Base-by-base conservation (phyloP, 2,329 filamentous ascomycete genomes). In the Stagonosporopsis tanaceti region DNA sequence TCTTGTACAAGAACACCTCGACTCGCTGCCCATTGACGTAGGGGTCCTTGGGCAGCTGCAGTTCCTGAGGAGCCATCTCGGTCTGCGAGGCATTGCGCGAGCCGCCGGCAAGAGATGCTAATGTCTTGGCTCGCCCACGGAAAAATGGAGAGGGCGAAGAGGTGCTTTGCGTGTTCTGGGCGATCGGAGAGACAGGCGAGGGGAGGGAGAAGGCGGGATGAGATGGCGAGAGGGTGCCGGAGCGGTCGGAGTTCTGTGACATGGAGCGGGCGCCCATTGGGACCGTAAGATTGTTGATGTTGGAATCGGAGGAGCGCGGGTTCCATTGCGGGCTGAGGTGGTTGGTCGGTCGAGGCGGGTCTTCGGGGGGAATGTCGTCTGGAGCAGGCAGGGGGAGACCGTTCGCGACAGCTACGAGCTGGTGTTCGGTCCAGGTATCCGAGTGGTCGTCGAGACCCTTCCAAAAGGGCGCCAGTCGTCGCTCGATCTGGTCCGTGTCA, bases 21-120 rank as follows among this genome's bases (percentile, higher is more conserved):
- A 98, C 83, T 0, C 91, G 90, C 67, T 97, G 92, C n/a, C 95
- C 94, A 66, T 98, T 97, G 41, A 98, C 91, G 68, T 90, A 94
- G 0, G 91, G 91, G 65, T 97, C 93, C 59, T 88, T 84, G 0
- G 93, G 89, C 2, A 97, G 81, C 57, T 87, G 82, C n/a, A 93
- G 80, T 77, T 97, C 94, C 62, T 90, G 89, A 1, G 91, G 91
- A 0, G 82, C 79, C 64, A 93, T 82, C 53, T 97, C 93, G 5
- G 86, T 82, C 38, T 88, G 86, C 0, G 90, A 89, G 46, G 83
- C 85, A 70, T 91, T 92, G 48, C 89, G 89, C 1, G 90, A 91
- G n/a, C 86, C 84, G 37, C 87, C 92, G 1, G 94, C 86, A 1
- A 93, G 85, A 4, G 92, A 91, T 1, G 93, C 93, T 42, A 99